phyloP scores from a whole-genome alignment of 2,329 filamentous ascomycete species.

The Clarireedia monteithiana region DNA sequence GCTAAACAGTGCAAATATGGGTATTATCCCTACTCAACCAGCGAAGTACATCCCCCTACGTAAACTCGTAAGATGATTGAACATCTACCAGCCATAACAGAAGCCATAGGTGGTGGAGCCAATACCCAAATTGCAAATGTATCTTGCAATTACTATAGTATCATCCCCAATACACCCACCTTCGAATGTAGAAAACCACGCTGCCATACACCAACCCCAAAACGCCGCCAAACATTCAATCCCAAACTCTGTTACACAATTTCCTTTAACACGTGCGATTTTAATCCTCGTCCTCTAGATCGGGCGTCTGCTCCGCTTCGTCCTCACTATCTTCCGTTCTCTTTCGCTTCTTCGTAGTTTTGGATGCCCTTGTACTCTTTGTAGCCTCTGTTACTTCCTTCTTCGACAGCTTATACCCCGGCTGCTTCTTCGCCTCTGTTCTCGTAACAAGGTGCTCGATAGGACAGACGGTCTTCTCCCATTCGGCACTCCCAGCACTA shows the following conservation, averaged over 20 bases:
- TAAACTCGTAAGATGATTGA: no score
- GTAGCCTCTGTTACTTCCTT: neutral
- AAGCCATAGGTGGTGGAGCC: neutral
- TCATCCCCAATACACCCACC: neutral
- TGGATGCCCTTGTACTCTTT: neutral
- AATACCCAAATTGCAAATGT: neutral
- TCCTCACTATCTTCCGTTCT: conserved; percentile 8
- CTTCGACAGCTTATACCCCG: conserved; percentile 1
- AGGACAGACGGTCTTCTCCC: conserved; percentile 51
- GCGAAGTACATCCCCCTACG: no score
- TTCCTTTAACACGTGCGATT: neutral
- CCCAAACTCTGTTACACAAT: no score
- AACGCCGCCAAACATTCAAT: no score
- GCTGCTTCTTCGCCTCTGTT: conserved; percentile 43
- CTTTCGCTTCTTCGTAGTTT: neutral
- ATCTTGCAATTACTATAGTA: neutral
- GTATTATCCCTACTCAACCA: no score
- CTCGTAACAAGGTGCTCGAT: conserved; percentile 55
- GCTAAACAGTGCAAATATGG: no score
- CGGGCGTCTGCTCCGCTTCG: neutral
- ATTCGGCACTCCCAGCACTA: conserved; percentile 50
- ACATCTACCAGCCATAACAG: neutral
- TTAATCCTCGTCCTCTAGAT: neutral
- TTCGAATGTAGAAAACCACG: neutral
- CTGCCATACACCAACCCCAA: no score